Evolutionary conservation across 2,329 filamentous ascomycete genomes (phyloP).

Genomic region (Colletotrichum somersetense): DNA sequence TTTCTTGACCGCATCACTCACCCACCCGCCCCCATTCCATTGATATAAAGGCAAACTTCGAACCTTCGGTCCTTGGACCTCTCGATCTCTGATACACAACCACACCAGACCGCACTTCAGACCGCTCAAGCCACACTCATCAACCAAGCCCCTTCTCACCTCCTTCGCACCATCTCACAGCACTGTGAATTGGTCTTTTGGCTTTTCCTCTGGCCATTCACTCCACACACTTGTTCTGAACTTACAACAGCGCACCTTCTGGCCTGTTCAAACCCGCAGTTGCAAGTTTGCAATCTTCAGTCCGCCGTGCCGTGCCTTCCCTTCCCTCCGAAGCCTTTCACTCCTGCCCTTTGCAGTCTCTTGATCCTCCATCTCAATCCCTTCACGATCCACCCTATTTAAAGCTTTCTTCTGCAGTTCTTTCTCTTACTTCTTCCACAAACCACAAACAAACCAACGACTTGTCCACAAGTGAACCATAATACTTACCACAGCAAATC

Average conservation of each 20-base stretch:
- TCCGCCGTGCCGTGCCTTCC: neutral
- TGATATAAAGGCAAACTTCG: neutral
- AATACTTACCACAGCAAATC: constrained; percentile 3
- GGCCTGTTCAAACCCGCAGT: neutral
- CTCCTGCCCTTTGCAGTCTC: neutral
- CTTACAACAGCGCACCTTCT: neutral
- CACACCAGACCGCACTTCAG: neutral
- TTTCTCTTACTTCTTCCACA: neutral
- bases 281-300: constrained; percentile 14
- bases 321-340: neutral
- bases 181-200: neutral
- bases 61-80: neutral
- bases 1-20: neutral
- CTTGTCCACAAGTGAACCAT: constrained; percentile 31
- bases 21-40: neutral
- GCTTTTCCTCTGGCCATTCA: neutral
- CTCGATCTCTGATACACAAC: neutral
- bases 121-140: neutral
- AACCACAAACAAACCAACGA: neutral
- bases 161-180: neutral
- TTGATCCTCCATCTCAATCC: neutral
- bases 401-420: neutral
- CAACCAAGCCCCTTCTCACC: neutral
- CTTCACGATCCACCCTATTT: neutral
- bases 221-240: neutral